Base-by-base conservation (phyloP, 148 eudicot species). In the Fagopyrum esculentum region DNA sequence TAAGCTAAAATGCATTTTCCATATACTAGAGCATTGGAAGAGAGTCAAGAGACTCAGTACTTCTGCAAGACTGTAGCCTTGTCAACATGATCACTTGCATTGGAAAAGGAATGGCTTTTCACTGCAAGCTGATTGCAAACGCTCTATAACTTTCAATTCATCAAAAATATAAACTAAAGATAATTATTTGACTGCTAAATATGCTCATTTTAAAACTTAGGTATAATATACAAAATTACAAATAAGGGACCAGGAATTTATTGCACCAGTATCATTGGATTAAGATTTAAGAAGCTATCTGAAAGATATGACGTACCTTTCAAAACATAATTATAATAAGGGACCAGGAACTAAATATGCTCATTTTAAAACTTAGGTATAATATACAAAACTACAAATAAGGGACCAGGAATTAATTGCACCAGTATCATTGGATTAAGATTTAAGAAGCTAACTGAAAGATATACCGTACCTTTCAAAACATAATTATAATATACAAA, bases 381-480 rank as follows among this genome's bases (percentile, higher is more conserved):
- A 29, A 3, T 2, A 61, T 29, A 61, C 30, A 61, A 4, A 11
- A 61, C 4, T 29, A 29, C 5, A 29, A 29, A 29, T 29, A 61
- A 61, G 43, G 30, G 30, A 55, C 22, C 22, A 17, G 17, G 8
- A 55, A 55, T 26, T 5, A 29, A 13, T 61, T 26, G 68, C 15
- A 1, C 40, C 3, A 35, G 9, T 59, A 56, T 17, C 3, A 4
- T 59, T 40, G 3, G 22, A 4, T 35, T 35, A 35, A 35, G 40
- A 35, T 35, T 19, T 17, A 9, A 61, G 10, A 9, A 12, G 71
- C 15, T 13, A 40, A 35, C 46, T 43, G 47, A 73, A 70, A 69
- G 56, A 52, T 59, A 19, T 80, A 95, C 99, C 99, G n/a, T 19
- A 11, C 17, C 15, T 15, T 54, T 54, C n/a, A 54, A 13, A 57